phyloP scores from a whole-genome alignment of 2,329 filamentous ascomycete species.

The Berkeleyomyces rouxiae region DNA sequence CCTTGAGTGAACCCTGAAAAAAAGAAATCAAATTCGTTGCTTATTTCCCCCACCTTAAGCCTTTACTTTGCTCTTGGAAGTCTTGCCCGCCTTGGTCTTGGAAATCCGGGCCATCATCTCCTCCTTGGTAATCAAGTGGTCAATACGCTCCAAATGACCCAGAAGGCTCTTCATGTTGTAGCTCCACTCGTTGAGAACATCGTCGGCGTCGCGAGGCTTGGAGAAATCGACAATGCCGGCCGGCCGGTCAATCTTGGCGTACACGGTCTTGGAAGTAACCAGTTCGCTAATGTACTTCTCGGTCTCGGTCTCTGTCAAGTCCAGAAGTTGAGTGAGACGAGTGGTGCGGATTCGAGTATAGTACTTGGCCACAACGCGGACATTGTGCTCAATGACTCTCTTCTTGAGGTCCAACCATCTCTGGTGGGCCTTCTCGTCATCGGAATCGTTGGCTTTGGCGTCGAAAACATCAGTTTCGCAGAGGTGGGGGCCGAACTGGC shows the following conservation, averaged over 20 bases:
- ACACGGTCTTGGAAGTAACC: constrained; percentile 94
- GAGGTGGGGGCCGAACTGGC: constrained; percentile 76
- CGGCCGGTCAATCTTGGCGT: constrained; percentile 90
- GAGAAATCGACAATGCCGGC: constrained; percentile 87
- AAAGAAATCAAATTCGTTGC: constrained; percentile 8
- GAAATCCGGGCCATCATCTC: constrained; percentile 97
- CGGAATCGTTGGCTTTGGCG: constrained; percentile 42
- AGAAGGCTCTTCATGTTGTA: constrained; percentile 91
- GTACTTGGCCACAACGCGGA: constrained; percentile 93
- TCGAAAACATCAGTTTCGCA: constrained; percentile 84
- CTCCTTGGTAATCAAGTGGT: constrained; percentile 97
- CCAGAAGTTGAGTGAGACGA: constrained; percentile 76
- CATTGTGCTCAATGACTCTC: constrained; percentile 97
- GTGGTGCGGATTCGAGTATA: constrained; percentile 94
- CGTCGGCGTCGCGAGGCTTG: constrained; percentile 85
- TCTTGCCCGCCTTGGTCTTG: constrained; percentile 22
- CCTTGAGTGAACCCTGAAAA: constrained; percentile 17
- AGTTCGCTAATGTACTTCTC: constrained; percentile 98
- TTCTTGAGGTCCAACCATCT: constrained; percentile 93
- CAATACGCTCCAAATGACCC: constrained; percentile 73
- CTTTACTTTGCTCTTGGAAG: constrained; percentile 19
- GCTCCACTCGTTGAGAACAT: constrained; percentile 96
- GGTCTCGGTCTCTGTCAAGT: constrained; percentile 86
- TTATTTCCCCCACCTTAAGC: constrained; percentile 16
- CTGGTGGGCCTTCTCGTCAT: constrained; percentile 64